Percentiles rank a stretch among this genome's conserved stretches.
phyloP scores from a whole-genome alignment of 2,329 filamentous ascomycete species.

The Cordyceps fumosorosea region DNA sequence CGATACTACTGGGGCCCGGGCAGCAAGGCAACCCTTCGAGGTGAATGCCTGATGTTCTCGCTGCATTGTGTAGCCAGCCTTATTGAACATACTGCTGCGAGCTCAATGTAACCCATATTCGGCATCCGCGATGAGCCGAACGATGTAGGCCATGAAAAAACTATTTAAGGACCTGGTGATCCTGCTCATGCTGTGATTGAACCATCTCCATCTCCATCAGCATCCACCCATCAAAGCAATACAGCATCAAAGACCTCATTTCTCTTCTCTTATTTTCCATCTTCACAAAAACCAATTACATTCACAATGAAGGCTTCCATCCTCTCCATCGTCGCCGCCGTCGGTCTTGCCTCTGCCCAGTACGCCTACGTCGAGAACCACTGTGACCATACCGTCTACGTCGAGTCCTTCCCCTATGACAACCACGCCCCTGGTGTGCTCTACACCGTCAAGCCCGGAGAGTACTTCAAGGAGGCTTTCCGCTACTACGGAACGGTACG shows the following conservation, averaged over 20 bases:
- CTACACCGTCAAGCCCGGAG: constrained; percentile 26
- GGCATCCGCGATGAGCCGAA: neutral
- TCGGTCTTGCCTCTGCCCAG: constrained; percentile 28
- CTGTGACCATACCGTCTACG: constrained; percentile 27
- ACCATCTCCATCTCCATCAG: neutral
- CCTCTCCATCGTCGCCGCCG: constrained; percentile 24
- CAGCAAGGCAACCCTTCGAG: neutral
- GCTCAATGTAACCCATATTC: neutral
- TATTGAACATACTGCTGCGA: neutral
- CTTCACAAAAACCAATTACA: neutral
- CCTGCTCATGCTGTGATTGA: neutral
- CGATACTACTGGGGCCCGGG: neutral
- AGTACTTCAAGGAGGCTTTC: constrained; percentile 31
- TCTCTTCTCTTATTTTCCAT: neutral
- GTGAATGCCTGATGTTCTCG: neutral
- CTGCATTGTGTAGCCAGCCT: neutral
- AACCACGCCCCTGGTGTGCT: constrained; percentile 25
- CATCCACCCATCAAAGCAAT: neutral
- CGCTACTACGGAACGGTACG: constrained; percentile 30
- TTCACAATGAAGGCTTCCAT: constrained; percentile 25
- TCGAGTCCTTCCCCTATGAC: constrained; percentile 32
- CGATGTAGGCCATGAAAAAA: neutral
- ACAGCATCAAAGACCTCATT: neutral
- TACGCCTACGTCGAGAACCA: constrained; percentile 31
- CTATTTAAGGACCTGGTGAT: neutral